These are phyloP conservation scores for Echria macrotheca DNA, from an alignment of 495 filamentous ascomycete genomes.

Conservation along the genomic window DNA sequence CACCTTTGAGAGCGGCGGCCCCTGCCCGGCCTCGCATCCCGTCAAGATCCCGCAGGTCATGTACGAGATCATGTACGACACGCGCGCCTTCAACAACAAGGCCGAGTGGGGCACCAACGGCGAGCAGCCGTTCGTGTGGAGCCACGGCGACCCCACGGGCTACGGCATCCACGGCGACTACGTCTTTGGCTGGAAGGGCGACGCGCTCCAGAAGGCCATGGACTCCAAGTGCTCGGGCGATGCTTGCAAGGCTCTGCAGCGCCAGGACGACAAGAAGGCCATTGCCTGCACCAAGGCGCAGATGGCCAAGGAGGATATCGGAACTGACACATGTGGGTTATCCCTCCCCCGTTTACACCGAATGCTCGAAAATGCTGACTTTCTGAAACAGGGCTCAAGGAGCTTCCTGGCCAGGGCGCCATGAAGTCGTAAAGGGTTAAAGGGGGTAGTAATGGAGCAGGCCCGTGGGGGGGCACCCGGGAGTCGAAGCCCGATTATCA, in stretches of 20 bases:
- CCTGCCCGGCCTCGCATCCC: constrained; percentile 44
- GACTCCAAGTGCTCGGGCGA: constrained; percentile 42
- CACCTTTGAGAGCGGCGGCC: constrained; percentile 35
- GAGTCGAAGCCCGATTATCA: too few relatives aligned
- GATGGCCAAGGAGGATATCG: constrained; percentile 12
- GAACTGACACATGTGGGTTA: constrained; percentile 6
- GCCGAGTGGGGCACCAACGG: constrained; percentile 39
- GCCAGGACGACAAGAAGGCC: constrained; percentile 12
- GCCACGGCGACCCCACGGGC: constrained; percentile 20
- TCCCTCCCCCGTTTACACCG: neutral
- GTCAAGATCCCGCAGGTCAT: constrained; percentile 42
- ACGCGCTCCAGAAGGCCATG: constrained; percentile 40
- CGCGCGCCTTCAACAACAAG: constrained; percentile 40
- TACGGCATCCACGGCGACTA: constrained; percentile 26
- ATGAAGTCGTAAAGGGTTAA: too few relatives aligned
- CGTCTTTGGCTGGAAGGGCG: constrained; percentile 35
- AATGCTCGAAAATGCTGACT: neutral
- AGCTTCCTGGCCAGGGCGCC: too few relatives aligned
- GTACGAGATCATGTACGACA: constrained; percentile 47
- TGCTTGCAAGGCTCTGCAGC: constrained; percentile 13
- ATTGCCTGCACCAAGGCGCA: constrained; percentile 16
- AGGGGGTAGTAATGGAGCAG: too few relatives aligned
- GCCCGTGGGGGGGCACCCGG: too few relatives aligned
- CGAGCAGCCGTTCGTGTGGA: constrained; percentile 36
- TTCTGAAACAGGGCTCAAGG: neutral